Evolutionary conservation across 768 basidiomycete species (phyloP), one percentile per base, ranked within the genome.

Genomic region (Lentinula detonsa): DNA sequence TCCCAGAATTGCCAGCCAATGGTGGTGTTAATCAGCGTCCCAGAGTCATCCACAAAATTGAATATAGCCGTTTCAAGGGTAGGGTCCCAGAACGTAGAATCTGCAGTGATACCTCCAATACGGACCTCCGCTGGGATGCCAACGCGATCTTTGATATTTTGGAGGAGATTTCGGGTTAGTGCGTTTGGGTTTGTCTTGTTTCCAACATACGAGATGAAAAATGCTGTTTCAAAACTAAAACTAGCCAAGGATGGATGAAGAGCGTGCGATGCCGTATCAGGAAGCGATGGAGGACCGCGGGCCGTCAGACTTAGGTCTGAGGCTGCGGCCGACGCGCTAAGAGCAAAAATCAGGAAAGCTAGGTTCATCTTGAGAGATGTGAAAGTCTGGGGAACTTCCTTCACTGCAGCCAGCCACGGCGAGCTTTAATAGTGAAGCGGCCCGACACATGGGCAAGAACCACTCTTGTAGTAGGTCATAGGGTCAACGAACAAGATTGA

Each of bases 191-290:
- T 62, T 23, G 76, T 71, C 7, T 63, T 64, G 62, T 83, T 83
- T 7, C 81, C 82, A 10, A 81, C 65, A 62, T 76, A 83, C 60
- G 76, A 76, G 56, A 80, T 79, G 60, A 83, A 81, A 63, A 79
- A 82, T 1, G 81, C 81, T 0, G 79, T 83, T 69, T 84, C 81
- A 53, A 84, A 78, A 63, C 81, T 82, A 69, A 83, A 83, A 60
- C 81, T 81, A 28, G 75, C 81, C 28, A 84, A 69, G 9, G 79
- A 70, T 1, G 78, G 80, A 57, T 78, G 68, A 3, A 83, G 69
- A 8, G 67, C 62, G 15, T 76, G 72, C 4, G 81, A 83, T 0
- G 80, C 80, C 60, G 76, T 75, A 4, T 57, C 57, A 5, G 81
- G 81, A 23, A 82, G 74, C 3, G 71, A 70, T 2, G 78, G 65